These are phyloP conservation scores for Trichosanthes cucumerina DNA, from an alignment of 306 rosid genomes.

Conservation along the genomic window DNA sequence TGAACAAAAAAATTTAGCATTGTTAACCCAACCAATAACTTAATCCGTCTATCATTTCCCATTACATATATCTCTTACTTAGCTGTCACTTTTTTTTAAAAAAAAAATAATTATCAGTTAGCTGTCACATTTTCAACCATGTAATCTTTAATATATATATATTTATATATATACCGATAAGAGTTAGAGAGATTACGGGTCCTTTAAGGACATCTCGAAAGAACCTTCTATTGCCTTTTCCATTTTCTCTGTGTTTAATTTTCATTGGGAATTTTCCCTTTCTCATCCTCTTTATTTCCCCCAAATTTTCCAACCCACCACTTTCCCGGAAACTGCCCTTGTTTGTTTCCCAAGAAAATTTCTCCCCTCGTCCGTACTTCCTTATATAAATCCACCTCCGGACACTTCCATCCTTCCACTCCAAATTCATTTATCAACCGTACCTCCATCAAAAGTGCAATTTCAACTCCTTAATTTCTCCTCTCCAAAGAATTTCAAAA, in stretches of 20 bases:
- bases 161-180: not conserved
- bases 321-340: slow-evolving; percentile 30
- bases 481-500: too few relatives aligned
- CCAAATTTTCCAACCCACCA: not conserved
- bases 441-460: not conserved
- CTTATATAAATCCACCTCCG: slow-evolving; percentile 4
- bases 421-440: not conserved
- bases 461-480: too few relatives aligned
- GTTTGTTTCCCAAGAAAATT: slow-evolving; percentile 19
- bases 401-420: not conserved
- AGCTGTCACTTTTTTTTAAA: too few relatives aligned
- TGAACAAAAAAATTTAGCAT: too few relatives aligned
- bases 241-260: slow-evolving; percentile 5
- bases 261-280: not conserved
- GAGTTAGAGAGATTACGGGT: slow-evolving; percentile 38
- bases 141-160: too few relatives aligned
- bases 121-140: too few relatives aligned
- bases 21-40: too few relatives aligned
- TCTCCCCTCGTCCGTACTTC: not conserved
- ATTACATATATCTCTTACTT: too few relatives aligned
- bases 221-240: not conserved
- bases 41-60: too few relatives aligned
- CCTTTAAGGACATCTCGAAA: slow-evolving; percentile 14
- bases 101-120: too few relatives aligned
- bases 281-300: not conserved